These are phyloP conservation scores for Chaetomiaceae sp. DNA, from an alignment of 2,329 filamentous ascomycete species.

Conservation along the genomic window DNA sequence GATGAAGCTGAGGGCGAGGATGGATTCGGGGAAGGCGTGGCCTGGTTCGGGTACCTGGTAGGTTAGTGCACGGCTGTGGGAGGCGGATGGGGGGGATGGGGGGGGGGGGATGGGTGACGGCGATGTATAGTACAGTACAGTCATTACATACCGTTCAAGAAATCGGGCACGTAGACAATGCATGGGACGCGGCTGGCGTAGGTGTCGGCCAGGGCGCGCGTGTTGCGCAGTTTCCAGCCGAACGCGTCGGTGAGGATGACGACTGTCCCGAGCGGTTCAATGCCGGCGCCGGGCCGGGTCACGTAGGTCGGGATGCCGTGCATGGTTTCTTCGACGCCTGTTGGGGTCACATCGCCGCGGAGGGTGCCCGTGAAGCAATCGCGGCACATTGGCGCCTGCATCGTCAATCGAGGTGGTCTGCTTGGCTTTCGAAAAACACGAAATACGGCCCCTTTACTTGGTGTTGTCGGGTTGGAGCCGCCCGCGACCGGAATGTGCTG, in stretches of 20 bases:
- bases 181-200: constrained; percentile 44
- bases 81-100: background rate
- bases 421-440: no score
- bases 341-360: constrained; percentile 35
- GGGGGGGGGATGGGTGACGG: background rate
- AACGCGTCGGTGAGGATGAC: constrained; percentile 49
- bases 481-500: no score
- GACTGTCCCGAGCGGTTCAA: constrained; percentile 39
- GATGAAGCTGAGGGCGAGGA: background rate
- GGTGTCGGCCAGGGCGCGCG: constrained; percentile 43
- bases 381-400: constrained; percentile 17
- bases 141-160: constrained; percentile 46
- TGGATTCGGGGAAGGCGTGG: constrained; percentile 5
- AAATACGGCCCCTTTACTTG: no score
- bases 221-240: constrained; percentile 47
- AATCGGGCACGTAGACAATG: constrained; percentile 47
- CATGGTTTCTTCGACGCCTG: constrained; percentile 37
- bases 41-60: background rate
- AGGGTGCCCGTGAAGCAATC: constrained; percentile 37
- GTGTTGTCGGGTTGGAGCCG: no score
- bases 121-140: no score
- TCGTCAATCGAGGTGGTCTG: background rate
- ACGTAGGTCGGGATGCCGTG: constrained; percentile 45
- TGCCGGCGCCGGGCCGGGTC: constrained; percentile 32
- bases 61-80: background rate